phyloP scores from a whole-genome alignment of 2,329 filamentous ascomycete species.

The Penicillium sp. region DNA sequence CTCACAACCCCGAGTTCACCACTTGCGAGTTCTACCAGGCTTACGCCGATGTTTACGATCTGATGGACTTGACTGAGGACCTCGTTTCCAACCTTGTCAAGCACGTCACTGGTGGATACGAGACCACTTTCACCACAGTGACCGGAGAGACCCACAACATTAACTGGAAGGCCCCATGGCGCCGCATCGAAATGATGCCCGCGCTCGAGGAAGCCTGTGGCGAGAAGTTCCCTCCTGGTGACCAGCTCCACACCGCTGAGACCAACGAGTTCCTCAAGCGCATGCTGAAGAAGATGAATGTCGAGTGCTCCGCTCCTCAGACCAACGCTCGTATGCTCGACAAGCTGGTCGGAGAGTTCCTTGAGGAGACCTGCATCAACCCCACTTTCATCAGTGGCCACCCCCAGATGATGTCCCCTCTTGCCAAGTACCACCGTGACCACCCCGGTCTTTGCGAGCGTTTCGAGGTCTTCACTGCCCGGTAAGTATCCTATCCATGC shows the following conservation, averaged over 20 bases:
- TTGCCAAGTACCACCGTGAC: constrained; percentile 90
- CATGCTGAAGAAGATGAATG: constrained; percentile 82
- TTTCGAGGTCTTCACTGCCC: constrained; percentile 88
- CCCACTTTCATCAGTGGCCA: constrained; percentile 91
- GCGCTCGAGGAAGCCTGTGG: constrained; percentile 85
- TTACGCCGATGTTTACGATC: constrained; percentile 86
- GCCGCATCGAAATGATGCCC: constrained; percentile 91
- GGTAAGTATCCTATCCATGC: constrained; percentile 11
- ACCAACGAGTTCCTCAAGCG: constrained; percentile 84
- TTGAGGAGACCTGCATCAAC: constrained; percentile 91
- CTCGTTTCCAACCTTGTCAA: constrained; percentile 88
- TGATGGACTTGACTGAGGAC: constrained; percentile 90
- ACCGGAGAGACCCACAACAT: constrained; percentile 83
- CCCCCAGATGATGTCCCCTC: constrained; percentile 84
- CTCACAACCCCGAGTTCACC: constrained; percentile 98
- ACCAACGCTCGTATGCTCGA: constrained; percentile 97
- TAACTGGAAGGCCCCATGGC: constrained; percentile 96
- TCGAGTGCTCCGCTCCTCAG: constrained; percentile 85
- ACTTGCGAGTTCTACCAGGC: constrained; percentile 86
- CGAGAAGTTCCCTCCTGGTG: constrained; percentile 89
- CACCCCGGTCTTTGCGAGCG: constrained; percentile 87
- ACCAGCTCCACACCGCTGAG: constrained; percentile 86
- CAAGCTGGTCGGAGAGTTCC: constrained; percentile 89
- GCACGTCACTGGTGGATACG: constrained; percentile 80
- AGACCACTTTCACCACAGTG: constrained; percentile 84